Conservation (phyloP, 2,329 filamentous ascomycete species). For the Volutella citrinella region DNA sequence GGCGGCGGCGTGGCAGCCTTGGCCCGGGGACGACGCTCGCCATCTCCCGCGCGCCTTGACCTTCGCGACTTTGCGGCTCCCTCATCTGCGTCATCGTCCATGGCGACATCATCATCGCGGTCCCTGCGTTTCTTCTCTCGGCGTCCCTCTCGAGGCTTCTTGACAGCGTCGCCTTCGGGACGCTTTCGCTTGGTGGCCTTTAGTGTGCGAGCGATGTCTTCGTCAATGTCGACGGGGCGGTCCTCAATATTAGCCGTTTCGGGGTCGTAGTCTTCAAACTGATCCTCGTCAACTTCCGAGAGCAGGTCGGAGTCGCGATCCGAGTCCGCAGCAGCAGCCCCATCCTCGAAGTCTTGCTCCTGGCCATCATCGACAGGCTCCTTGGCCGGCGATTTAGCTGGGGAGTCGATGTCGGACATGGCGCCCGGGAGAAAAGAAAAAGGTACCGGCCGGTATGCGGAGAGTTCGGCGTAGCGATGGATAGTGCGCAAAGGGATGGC, state of each 20-base stretch:
- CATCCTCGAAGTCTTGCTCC: slow-evolving; percentile 33
- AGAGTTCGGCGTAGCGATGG: too few relatives aligned
- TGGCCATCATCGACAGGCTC: slow-evolving; percentile 38
- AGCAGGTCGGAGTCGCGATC: slow-evolving; percentile 59
- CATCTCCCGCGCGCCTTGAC: slow-evolving; percentile 44
- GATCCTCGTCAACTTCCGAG: slow-evolving; percentile 67
- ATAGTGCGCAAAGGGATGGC: neutral
- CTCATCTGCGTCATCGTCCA: slow-evolving; percentile 48
- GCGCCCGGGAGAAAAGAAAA: slow-evolving; percentile 10
- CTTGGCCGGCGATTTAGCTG: slow-evolving; percentile 35
- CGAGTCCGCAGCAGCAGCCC: slow-evolving; percentile 37
- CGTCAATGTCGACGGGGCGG: slow-evolving; percentile 64
- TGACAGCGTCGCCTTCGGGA: slow-evolving; percentile 58
- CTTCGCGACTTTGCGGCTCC: slow-evolving; percentile 44
- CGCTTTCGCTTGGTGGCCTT: slow-evolving; percentile 67
- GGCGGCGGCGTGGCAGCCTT: slow-evolving; percentile 50
- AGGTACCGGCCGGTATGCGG: neutral
- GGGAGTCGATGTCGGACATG: slow-evolving; percentile 48
- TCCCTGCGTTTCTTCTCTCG: slow-evolving; percentile 62
- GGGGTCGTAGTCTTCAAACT: slow-evolving; percentile 68
- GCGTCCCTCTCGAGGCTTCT: slow-evolving; percentile 73
- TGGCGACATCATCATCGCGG: slow-evolving; percentile 45
- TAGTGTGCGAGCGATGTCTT: slow-evolving; percentile 60
- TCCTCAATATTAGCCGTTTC: slow-evolving; percentile 61
- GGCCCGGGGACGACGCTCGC: slow-evolving; percentile 46